phyloP scores from a whole-genome alignment of 2,329 filamentous ascomycete genomes.

The Colletotrichum plurivorum region DNA sequence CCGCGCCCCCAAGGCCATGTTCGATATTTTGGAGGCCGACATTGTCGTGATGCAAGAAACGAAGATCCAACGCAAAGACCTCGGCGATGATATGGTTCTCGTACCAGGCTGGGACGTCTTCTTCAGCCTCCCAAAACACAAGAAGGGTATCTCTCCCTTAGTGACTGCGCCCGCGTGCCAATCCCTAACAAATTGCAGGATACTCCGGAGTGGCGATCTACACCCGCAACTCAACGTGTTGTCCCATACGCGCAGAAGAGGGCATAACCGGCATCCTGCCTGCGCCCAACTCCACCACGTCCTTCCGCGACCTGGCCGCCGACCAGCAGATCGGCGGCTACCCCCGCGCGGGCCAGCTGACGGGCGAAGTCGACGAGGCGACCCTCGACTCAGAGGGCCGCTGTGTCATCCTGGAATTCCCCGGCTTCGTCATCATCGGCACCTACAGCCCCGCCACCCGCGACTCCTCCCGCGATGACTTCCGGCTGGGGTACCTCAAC shows the following conservation, averaged over 20 bases:
- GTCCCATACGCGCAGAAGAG: slow-evolving; percentile 91
- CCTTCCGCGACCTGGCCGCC: slow-evolving; percentile 81
- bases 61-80: slow-evolving; percentile 94
- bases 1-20: slow-evolving; percentile 79
- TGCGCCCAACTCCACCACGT: slow-evolving; percentile 77
- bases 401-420: slow-evolving; percentile 92
- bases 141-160: slow-evolving; percentile 76
- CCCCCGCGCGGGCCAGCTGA: slow-evolving; percentile 78
- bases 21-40: slow-evolving; percentile 91
- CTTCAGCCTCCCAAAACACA: slow-evolving; percentile 92
- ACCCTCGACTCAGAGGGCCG: slow-evolving; percentile 91
- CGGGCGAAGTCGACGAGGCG: slow-evolving; percentile 74
- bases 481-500: slow-evolving; percentile 83
- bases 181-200: slow-evolving; percentile 63
- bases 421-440: slow-evolving; percentile 92
- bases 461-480: slow-evolving; percentile 86
- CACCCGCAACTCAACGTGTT: slow-evolving; percentile 87
- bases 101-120: slow-evolving; percentile 96
- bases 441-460: slow-evolving; percentile 93
- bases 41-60: slow-evolving; percentile 96
- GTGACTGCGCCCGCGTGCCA: background rate
- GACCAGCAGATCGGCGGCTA: slow-evolving; percentile 91
- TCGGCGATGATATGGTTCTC: slow-evolving; percentile 95
- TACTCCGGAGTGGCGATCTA: slow-evolving; percentile 98
- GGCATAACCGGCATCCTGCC: slow-evolving; percentile 88